Evolutionary conservation across 1,284 basidiomycete genomes (phyloP), one percentile per base, ranked within the genome.

Genomic region (Tilletia caries): DNA sequence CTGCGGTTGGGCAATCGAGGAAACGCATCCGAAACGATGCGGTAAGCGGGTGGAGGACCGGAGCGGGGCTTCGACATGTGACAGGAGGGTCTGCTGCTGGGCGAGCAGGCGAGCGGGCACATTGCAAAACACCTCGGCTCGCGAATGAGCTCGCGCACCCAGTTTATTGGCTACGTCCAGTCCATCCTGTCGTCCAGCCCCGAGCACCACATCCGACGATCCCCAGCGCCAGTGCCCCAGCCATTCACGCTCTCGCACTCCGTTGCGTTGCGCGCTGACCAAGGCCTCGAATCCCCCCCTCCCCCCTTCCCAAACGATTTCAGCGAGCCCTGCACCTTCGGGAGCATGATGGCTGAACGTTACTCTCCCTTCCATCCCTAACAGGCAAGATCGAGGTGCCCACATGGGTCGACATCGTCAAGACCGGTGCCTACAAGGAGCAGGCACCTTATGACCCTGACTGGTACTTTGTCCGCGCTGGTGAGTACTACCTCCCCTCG

Each of bases 381-480:
- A 33, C 79, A 85, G 85, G 93, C 85, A 95, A 95, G 88, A 91
- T 96, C 82, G 95, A 99, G 88, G 92, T 99, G 78, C 95, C 95
- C 81, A 91, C 90, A 86, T 99, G 96, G 96, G 95, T 94, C 73
- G 95, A 99, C 86, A 89, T 97, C 82, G 95, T 98, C 86, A 99
- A 99, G 89, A 99, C 95, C 72, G 96, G 93, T 84, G 86, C 91
- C 75, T 95, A 88, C 89, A 98, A 98, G 87, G 95, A 99, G 87
- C 92, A 95, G 76, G 95, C 95, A 68, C 95, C 95, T 70, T 98
- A 98, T 87, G 94, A 98, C 86, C 92, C 93, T 67, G 96, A 98
- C 86, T 99, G 95, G 95, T 99, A 90, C 89, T 98, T 98, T 87
- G 88, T 96, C 84, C 93, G 95, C 82, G 92, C 95, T 86, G 94